Evolutionary conservation across 306 rosid species (phyloP).

Genomic region (Glycine tomentella): DNA sequence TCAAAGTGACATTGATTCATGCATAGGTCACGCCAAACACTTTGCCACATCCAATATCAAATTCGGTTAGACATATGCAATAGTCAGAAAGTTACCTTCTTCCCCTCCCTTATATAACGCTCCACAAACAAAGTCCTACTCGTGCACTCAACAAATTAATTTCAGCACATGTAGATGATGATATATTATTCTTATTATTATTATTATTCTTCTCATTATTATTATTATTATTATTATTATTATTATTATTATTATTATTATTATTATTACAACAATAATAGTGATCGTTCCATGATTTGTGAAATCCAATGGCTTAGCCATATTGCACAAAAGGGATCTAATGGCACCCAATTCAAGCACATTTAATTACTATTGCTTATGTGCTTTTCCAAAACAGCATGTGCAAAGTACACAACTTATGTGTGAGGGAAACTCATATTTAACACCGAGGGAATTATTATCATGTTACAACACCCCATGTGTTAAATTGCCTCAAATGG

Average conservation of each 20-base stretch:
- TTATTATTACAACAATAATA: background rate
- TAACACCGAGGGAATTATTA: background rate
- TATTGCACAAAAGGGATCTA: background rate
- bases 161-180: slow-evolving; percentile 40
- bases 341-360: slow-evolving; percentile 40
- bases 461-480: slow-evolving; percentile 45
- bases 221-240: background rate
- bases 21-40: slow-evolving; percentile 47
- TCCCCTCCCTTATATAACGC: slow-evolving; percentile 28
- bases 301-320: slow-evolving; percentile 37
- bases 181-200: background rate
- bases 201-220: background rate
- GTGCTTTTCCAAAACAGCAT: slow-evolving; percentile 38
- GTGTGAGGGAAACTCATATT: slow-evolving; percentile 25
- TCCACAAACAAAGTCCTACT: slow-evolving; percentile 39
- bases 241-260: too few relatives aligned
- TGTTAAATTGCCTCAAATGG: slow-evolving; percentile 45
- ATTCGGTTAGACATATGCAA: slow-evolving; percentile 53
- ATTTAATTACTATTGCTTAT: slow-evolving; percentile 41
- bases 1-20: slow-evolving; percentile 51
- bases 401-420: slow-evolving; percentile 34
- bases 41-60: slow-evolving; percentile 50
- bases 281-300: slow-evolving; percentile 22
- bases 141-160: slow-evolving; percentile 49
- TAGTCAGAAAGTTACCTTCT: slow-evolving; percentile 49